Base-by-base conservation (phyloP, 148 eudicot species). In the Limonium bicolor region DNA sequence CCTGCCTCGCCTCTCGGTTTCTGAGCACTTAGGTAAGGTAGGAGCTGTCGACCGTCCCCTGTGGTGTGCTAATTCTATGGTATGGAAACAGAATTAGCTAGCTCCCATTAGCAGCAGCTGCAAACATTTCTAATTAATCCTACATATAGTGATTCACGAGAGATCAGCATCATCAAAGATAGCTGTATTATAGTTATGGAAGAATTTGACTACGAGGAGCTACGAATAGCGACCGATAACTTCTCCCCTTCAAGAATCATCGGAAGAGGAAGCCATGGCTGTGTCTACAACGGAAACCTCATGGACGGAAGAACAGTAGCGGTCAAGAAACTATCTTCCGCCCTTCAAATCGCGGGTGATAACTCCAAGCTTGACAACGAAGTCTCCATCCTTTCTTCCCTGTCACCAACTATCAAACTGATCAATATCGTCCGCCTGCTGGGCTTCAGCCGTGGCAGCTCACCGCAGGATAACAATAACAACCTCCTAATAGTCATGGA, bases 201-300 rank as follows among this genome's bases (percentile, higher is more conserved):
- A n/a, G 71, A 66, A 35, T 84, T 76, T 45, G 64, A 54, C n/a
- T 69, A 71, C 21, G 68, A 80, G 45, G 82, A 76, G 48, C 72
- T 84, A 11, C 61, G 60, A 42, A 61, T 19, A 40, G 95, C 95
- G 11, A 84, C 95, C 1, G 30, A 73, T 2, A 57, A 61, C 61
- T 84, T 79, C 69, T 73, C 79, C n/a, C 40, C 62, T 1, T 62
- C 82, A 9, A 48, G 48, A 24, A 27, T 80, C 6, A 41, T 80
- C 19, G 90, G 95, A 28, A 73, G 62, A 74, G 95, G 95, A 48
- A 84, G 95, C 65, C 90, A 84, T 64, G 95, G 95, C 20, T 55
- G 82, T 25, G 55, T 84, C 32, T 84, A 76, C 74, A 71, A 63
- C 61, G 95, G 72, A 7, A n/a, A 42, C 1, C 71, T 84, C 32